Conservation (phyloP, 371 early-diverging fungal species). For the Mucor saturninus region DNA sequence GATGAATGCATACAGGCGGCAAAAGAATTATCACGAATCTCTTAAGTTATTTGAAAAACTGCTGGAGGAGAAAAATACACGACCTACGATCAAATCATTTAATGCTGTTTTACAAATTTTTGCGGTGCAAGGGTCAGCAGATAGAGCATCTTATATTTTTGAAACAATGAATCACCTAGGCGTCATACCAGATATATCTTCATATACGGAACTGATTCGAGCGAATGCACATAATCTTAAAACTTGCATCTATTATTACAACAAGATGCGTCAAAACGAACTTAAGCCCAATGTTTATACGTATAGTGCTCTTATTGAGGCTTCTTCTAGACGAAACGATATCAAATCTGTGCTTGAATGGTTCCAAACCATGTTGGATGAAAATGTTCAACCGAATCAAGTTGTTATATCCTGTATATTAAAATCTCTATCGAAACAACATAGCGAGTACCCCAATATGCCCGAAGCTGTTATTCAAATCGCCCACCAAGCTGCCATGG, state of each 20-base stretch:
- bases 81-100: conserved; percentile 47
- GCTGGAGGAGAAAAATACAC: conserved; percentile 31
- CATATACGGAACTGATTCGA: conserved; percentile 55
- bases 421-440: conserved; percentile 33
- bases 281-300: conserved; percentile 55
- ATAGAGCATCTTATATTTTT: conserved; percentile 40
- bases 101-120: conserved; percentile 53
- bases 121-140: conserved; percentile 42
- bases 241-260: conserved; percentile 41
- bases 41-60: conserved; percentile 47
- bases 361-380: conserved; percentile 46
- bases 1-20: conserved; percentile 34
- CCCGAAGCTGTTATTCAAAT: conserved; percentile 33
- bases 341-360: conserved; percentile 39
- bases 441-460: conserved; percentile 14
- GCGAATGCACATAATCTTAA: conserved; percentile 33
- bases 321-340: conserved; percentile 31
- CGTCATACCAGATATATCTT: conserved; percentile 50
- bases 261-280: conserved; percentile 42
- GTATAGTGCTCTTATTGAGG: conserved; percentile 56
- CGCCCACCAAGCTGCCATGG: conserved; percentile 34
- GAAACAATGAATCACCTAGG: conserved; percentile 42
- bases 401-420: conserved; percentile 36
- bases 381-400: conserved; percentile 37
- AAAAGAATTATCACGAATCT: conserved; percentile 33